A percentile compares a stretch with the other conserved stretches of the same genome.
Conservation (phyloP, 805 yeast species). For the Wickerhamiella kurtzmanii region DNA sequence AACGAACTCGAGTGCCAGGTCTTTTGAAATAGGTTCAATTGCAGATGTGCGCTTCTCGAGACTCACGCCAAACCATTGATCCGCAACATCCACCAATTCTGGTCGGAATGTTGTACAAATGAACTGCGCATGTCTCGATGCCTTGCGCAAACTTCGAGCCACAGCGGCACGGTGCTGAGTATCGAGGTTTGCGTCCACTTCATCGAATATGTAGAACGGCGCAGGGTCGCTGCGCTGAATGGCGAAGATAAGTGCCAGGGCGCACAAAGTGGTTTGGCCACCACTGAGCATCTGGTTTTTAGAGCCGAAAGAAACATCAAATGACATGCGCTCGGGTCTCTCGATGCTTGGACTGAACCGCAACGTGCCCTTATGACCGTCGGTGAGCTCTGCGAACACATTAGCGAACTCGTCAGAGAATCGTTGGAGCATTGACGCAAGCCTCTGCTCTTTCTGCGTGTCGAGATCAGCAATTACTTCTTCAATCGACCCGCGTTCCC, state of each 20-base stretch:
- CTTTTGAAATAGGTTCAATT: conserved; percentile 53
- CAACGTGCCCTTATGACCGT: conserved; percentile 64
- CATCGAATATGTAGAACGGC: conserved; percentile 91
- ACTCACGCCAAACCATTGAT: conserved; percentile 76
- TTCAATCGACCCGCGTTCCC: conserved; percentile 56
- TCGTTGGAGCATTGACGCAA: conserved; percentile 59
- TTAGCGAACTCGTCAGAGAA: conserved; percentile 62
- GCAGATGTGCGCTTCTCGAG: conserved; percentile 71
- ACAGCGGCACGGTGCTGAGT: conserved; percentile 83
- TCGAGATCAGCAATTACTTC: conserved; percentile 56
- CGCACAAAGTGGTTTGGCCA: conserved; percentile 95
- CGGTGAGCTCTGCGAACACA: conserved; percentile 71
- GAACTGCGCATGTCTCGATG: conserved; percentile 54
- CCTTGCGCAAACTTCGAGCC: conserved; percentile 53
- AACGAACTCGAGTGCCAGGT: conserved; percentile 71
- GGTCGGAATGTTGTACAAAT: conserved; percentile 94
- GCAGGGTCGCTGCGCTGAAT: conserved; percentile 94
- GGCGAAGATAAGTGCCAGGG: conserved; percentile 83
- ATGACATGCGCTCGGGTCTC: conserved; percentile 50
- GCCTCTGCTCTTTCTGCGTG: conserved; percentile 70
- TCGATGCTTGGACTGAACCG: conserved; percentile 37
- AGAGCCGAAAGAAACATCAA: conserved; percentile 83
- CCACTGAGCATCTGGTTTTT: conserved; percentile 83
- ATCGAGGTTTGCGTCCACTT: conserved; percentile 91
- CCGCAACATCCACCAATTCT: conserved; percentile 79